Evolutionary conservation across 2,329 filamentous ascomycete genomes (phyloP).

Genomic region (Sporothrix mexicana): DNA sequence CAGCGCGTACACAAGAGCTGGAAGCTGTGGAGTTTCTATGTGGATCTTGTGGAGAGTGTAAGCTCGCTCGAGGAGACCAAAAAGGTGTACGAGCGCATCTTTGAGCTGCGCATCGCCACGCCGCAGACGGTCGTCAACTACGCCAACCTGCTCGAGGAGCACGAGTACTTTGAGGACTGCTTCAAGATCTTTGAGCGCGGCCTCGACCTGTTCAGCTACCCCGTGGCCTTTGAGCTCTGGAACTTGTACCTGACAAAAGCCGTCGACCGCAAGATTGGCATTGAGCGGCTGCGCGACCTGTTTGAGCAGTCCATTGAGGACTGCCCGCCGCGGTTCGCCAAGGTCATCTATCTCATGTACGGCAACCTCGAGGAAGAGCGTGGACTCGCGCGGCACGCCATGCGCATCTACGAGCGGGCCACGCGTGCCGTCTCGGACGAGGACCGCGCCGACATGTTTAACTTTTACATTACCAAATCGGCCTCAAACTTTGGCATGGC

Average conservation of each 20-base stretch:
- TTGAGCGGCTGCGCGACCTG: conserved; percentile 89
- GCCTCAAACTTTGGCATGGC: conserved; percentile 97
- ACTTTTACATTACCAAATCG: conserved; percentile 90
- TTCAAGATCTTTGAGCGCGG: conserved; percentile 98
- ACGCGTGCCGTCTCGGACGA: conserved; percentile 94
- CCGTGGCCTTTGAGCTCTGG: conserved; percentile 97
- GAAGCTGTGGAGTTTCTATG: conserved; percentile 99
- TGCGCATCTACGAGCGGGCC: conserved; percentile 98
- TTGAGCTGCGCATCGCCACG: conserved; percentile 95
- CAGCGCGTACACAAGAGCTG: conserved; percentile 98
- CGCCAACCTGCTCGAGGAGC: conserved; percentile 90
- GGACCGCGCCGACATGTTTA: conserved; percentile 96
- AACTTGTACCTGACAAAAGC: conserved; percentile 98
- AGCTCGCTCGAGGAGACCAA: conserved; percentile 88
- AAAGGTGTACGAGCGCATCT: conserved; percentile 95
- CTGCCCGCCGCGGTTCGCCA: conserved; percentile 94
- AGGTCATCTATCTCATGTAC: conserved; percentile 97
- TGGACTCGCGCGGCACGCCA: conserved; percentile 91
- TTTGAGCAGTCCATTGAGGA: conserved; percentile 97
- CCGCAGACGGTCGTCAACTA: conserved; percentile 99
- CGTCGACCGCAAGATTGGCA: conserved; percentile 92
- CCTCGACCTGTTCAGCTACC: conserved; percentile 97
- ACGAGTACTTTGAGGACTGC: conserved; percentile 94
- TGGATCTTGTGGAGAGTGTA: conserved; percentile 95
- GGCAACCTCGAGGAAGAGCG: conserved; percentile 95